These are phyloP conservation scores for Cutaneotrichosporon cutaneum DNA, from an alignment of 1,284 basidiomycete species.

Conservation along the genomic window DNA sequence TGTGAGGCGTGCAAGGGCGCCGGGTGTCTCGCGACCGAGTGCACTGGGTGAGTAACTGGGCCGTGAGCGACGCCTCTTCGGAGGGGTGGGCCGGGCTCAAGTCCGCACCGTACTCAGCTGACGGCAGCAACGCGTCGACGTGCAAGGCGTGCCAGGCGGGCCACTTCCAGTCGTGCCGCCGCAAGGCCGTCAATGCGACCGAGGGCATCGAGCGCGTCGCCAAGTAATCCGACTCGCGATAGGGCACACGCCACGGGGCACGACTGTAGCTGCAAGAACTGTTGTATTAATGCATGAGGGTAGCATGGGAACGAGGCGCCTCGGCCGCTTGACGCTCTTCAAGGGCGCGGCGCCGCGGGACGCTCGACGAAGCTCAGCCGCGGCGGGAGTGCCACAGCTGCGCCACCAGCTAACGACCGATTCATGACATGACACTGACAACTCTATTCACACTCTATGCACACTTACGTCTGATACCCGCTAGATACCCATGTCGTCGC, in stretches of 20 bases:
- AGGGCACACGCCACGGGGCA: not conserved
- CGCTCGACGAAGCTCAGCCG: too few relatives aligned
- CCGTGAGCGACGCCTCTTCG: too few relatives aligned
- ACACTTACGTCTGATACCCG: not conserved
- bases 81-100: too few relatives aligned
- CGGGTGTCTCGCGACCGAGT: conserved; percentile 47
- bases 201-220: conserved; percentile 44
- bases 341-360: too few relatives aligned
- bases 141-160: conserved; percentile 44
- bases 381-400: not conserved
- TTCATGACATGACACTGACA: not conserved
- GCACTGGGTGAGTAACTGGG: conserved; percentile 51
- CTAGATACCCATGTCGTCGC: conserved; percentile 41
- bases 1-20: conserved; percentile 44
- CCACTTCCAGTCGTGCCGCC: conserved; percentile 43
- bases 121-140: conserved; percentile 39
- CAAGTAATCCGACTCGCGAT: not conserved
- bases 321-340: too few relatives aligned
- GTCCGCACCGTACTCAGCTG: conserved; percentile 3
- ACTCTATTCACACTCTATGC: not conserved
- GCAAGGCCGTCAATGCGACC: conserved; percentile 35
- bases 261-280: not conserved
- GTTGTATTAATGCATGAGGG: conserved; percentile 9
- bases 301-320: not conserved
- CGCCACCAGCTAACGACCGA: too few relatives aligned